A percentile compares a stretch with the other conserved stretches of the same genome.
Evolutionary conservation across 768 basidiomycete genomes (phyloP).

Genomic region (Terana coerulea): DNA sequence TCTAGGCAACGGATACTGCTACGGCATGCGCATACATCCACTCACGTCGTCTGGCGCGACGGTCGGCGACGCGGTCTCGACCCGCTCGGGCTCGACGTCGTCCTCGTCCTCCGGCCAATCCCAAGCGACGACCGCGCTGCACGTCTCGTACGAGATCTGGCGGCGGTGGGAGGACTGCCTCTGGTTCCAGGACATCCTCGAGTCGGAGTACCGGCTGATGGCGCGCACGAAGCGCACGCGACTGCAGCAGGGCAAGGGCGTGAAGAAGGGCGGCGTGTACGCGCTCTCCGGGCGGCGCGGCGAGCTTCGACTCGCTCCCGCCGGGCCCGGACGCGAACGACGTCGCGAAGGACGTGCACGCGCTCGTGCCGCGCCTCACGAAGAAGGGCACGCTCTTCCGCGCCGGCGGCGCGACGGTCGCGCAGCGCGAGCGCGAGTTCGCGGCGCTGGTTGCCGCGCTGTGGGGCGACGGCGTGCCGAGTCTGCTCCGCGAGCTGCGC

Average conservation of each 20-base stretch:
- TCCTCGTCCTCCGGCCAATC: constrained; percentile 20
- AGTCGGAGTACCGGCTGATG: constrained; percentile 57
- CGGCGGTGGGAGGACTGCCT: constrained; percentile 83
- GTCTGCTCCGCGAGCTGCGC: constrained; percentile 63
- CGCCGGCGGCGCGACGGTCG: constrained; percentile 60
- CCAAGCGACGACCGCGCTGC: constrained; percentile 20
- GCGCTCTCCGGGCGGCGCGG: constrained; percentile 67
- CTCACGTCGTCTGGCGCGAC: constrained; percentile 28
- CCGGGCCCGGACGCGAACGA: constrained; percentile 78
- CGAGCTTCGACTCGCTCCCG: constrained; percentile 83
- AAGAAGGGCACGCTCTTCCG: constrained; percentile 74
- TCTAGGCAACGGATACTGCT: constrained; percentile 55
- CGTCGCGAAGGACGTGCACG: constrained; percentile 66
- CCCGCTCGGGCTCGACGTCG: constrained; percentile 2
- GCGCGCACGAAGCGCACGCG: constrained; percentile 67
- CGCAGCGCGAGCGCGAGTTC: constrained; percentile 61
- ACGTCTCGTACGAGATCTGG: constrained; percentile 68
- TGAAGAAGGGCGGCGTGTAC: constrained; percentile 67
- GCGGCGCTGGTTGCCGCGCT: constrained; percentile 54
- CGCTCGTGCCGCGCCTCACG: constrained; percentile 60
- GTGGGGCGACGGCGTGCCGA: constrained; percentile 54
- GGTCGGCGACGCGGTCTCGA: not conserved
- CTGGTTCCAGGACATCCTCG: constrained; percentile 67
- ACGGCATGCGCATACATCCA: constrained; percentile 59
- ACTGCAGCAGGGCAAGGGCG: constrained; percentile 67